phyloP scores from a whole-genome alignment of 1,284 basidiomycete species.

The Puccinia coronata region DNA sequence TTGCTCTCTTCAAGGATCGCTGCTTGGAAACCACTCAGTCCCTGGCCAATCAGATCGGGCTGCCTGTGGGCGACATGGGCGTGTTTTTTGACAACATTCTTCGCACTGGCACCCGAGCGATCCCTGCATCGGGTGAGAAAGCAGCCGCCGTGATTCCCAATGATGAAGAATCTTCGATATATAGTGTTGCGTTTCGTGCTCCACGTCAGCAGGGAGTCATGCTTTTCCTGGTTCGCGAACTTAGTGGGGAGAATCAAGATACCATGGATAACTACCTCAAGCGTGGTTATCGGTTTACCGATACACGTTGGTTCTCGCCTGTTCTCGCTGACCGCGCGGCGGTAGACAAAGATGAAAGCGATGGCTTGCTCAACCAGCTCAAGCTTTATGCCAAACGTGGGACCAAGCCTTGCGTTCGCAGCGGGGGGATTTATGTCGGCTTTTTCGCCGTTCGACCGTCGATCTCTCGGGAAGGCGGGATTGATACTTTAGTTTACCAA shows the following conservation, averaged over 20 bases:
- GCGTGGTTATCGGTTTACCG: constrained; percentile 63
- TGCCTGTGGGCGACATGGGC: constrained; percentile 62
- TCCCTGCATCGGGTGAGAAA: constrained; percentile 25
- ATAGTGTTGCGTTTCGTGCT: not conserved
- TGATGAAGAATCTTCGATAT: constrained; percentile 44
- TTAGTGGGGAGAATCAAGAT: constrained; percentile 57
- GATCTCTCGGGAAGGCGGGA: constrained; percentile 56
- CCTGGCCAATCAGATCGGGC: constrained; percentile 61
- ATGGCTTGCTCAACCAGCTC: constrained; percentile 61
- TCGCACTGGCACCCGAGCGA: constrained; percentile 60
- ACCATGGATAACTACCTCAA: constrained; percentile 61
- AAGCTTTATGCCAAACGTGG: constrained; percentile 64
- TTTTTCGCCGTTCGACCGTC: constrained; percentile 63
- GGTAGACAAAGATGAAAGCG: constrained; percentile 62
- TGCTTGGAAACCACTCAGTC: constrained; percentile 62
- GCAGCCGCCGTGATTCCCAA: too few relatives aligned
- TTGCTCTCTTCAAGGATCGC: constrained; percentile 61
- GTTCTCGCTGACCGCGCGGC: constrained; percentile 62
- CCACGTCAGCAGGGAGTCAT: constrained; percentile 61
- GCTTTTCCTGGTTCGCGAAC: constrained; percentile 63
- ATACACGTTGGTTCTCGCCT: constrained; percentile 62
- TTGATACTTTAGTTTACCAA: constrained; percentile 63
- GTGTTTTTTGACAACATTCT: constrained; percentile 65
- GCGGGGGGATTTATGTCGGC: constrained; percentile 62
- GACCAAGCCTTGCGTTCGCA: constrained; percentile 62